A percentile compares a stretch with the other conserved stretches of the same genome.
phyloP scores from a whole-genome alignment of 495 filamentous ascomycete species.

The Jackrogersella minutella region DNA sequence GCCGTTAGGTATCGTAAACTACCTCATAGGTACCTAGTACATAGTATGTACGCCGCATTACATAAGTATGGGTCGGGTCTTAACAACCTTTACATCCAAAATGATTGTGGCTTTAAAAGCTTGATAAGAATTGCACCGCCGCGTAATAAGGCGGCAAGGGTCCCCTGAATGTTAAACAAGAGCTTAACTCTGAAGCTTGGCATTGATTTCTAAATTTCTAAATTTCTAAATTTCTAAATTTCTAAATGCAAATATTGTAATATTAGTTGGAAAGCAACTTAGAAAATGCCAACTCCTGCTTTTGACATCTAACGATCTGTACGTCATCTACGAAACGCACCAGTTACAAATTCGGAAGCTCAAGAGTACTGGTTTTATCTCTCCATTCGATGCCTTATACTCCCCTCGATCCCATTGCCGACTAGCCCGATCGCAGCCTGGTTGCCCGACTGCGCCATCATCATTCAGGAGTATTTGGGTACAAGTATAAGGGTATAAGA shows the following conservation, averaged over 20 bases:
- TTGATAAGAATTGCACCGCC: slow-evolving; percentile 10
- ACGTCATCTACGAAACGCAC: slow-evolving; percentile 22
- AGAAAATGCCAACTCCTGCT: slow-evolving; percentile 4
- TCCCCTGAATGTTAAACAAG: slow-evolving; percentile 24
- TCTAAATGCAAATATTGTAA: slow-evolving; percentile 14
- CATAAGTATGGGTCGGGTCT: no score
- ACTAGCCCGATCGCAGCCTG: slow-evolving; percentile 12
- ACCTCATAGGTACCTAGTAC: neutral
- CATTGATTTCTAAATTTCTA: no score
- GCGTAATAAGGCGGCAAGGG: slow-evolving; percentile 13
- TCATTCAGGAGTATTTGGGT: neutral
- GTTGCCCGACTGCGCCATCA: slow-evolving; percentile 4
- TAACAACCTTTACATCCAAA: no score
- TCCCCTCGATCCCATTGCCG: slow-evolving; percentile 1
- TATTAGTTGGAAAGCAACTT: neutral
- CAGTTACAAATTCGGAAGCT: neutral
- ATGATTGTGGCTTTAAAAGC: slow-evolving; percentile 10
- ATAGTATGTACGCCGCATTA: neutral
- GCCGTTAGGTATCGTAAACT: no score
- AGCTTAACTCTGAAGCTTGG: slow-evolving; percentile 24
- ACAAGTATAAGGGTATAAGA: neutral
- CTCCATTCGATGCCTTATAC: slow-evolving; percentile 1
- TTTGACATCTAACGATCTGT: slow-evolving; percentile 13
- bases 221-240: no score
- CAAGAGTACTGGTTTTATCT: neutral